Conservation (phyloP, 208 protist species). For the Wallacemonas sp. region DNA sequence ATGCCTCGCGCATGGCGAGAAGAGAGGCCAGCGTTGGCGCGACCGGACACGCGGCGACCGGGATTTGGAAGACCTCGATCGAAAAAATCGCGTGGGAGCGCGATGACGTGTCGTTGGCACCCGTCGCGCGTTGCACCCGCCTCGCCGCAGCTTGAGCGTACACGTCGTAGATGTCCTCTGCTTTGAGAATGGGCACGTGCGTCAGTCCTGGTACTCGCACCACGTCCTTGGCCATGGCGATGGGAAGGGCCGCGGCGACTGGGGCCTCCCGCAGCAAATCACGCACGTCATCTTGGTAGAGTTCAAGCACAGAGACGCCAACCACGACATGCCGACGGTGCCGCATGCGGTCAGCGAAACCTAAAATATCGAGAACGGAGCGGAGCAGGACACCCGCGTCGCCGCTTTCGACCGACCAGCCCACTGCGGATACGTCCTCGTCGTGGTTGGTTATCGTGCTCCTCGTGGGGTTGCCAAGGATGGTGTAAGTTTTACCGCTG, state of each 20-base stretch:
- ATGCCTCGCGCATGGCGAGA: slow-evolving; percentile 31
- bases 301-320: slow-evolving; percentile 67
- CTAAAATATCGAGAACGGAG: slow-evolving; percentile 62
- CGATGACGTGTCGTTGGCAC: slow-evolving; percentile 83
- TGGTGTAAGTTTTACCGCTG: slow-evolving; percentile 86
- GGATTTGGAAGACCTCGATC: slow-evolving; percentile 76
- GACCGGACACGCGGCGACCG: slow-evolving; percentile 9
- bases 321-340: slow-evolving; percentile 48
- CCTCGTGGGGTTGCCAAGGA: slow-evolving; percentile 34
- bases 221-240: slow-evolving; percentile 41
- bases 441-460: not conserved
- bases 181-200: slow-evolving; percentile 26
- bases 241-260: slow-evolving; percentile 19
- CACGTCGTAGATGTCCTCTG: slow-evolving; percentile 41
- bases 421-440: not conserved
- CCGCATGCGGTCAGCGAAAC: slow-evolving; percentile 29
- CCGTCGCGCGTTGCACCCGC: slow-evolving; percentile 60
- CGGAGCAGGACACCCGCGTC: slow-evolving; percentile 76
- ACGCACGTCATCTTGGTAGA: slow-evolving; percentile 78
- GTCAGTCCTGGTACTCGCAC: slow-evolving; percentile 48
- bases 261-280: slow-evolving; percentile 51
- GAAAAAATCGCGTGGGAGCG: slow-evolving; percentile 88
- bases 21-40: slow-evolving; percentile 31
- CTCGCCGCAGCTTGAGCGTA: slow-evolving; percentile 46
- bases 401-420: slow-evolving; percentile 30